Conservation (phyloP, 495 filamentous ascomycete species). For the Trypethelium eluteriae region DNA sequence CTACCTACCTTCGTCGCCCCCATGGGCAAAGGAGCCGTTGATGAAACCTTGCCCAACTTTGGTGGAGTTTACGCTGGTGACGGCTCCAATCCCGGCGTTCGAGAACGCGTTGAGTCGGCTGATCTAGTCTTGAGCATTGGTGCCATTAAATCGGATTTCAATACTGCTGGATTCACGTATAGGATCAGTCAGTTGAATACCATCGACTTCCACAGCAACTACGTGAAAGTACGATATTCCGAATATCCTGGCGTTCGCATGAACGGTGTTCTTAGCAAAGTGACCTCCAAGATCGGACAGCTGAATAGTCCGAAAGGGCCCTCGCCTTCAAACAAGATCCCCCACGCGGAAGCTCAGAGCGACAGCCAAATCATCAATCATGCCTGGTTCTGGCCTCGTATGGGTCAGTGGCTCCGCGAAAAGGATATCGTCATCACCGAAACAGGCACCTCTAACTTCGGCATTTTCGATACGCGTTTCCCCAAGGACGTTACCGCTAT, state of each 20-base stretch:
- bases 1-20: slow-evolving; percentile 82
- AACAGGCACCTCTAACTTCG: slow-evolving; percentile 85
- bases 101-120: slow-evolving; percentile 65
- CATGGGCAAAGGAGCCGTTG: slow-evolving; percentile 84
- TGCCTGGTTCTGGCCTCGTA: slow-evolving; percentile 75
- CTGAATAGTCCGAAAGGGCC: slow-evolving; percentile 39
- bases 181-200: slow-evolving; percentile 70
- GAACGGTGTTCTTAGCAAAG: slow-evolving; percentile 75
- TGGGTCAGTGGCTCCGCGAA: slow-evolving; percentile 68
- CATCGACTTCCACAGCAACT: slow-evolving; percentile 80
- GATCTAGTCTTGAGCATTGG: slow-evolving; percentile 82
- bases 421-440: slow-evolving; percentile 79
- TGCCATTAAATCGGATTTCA: slow-evolving; percentile 81
- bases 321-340: slow-evolving; percentile 50
- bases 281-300: slow-evolving; percentile 53
- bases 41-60: slow-evolving; percentile 67
- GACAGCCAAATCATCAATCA: slow-evolving; percentile 60
- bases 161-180: slow-evolving; percentile 85
- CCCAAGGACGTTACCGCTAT: slow-evolving; percentile 65
- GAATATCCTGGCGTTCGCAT: slow-evolving; percentile 73
- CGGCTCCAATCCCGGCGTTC: slow-evolving; percentile 64
- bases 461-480: slow-evolving; percentile 82
- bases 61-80: slow-evolving; percentile 82
- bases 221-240: slow-evolving; percentile 53
- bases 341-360: slow-evolving; percentile 44